phyloP scores from a whole-genome alignment of 2,329 filamentous ascomycete species.

The Triangularia verruculosa region DNA sequence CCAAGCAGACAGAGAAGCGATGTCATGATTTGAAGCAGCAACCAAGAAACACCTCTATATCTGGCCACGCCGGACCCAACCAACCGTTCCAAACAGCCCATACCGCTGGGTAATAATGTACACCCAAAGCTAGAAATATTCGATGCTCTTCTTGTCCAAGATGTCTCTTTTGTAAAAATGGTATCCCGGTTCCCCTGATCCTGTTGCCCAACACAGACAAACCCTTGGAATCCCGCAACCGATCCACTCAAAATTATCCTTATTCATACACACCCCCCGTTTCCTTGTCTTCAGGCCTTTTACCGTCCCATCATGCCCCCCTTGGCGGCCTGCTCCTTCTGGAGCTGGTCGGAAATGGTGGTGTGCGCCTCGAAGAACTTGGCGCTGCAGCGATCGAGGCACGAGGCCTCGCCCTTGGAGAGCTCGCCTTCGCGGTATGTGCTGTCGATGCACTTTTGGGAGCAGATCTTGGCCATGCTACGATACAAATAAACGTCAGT shows the following conservation, averaged over 20 bases:
- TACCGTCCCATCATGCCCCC: conserved; percentile 43
- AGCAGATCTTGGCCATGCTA: conserved; percentile 84
- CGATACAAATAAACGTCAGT: background rate
- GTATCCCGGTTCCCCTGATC: background rate
- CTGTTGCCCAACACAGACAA: background rate
- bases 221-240: no score
- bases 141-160: background rate
- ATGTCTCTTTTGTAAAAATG: background rate
- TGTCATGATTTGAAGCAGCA: background rate
- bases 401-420: conserved; percentile 98
- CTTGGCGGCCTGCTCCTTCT: conserved; percentile 73
- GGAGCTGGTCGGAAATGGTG: conserved; percentile 96
- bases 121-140: background rate
- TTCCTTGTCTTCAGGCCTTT: background rate
- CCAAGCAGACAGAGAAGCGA: background rate
- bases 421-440: conserved; percentile 95
- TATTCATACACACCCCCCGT: background rate
- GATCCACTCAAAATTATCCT: background rate
- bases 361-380: conserved; percentile 99
- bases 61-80: background rate
- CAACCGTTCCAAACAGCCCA: background rate
- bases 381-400: conserved; percentile 91
- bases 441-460: conserved; percentile 86
- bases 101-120: background rate
- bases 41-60: background rate